phyloP scores from a whole-genome alignment of 176 grass and related monocot genomes.

The Paspalum notatum region DNA sequence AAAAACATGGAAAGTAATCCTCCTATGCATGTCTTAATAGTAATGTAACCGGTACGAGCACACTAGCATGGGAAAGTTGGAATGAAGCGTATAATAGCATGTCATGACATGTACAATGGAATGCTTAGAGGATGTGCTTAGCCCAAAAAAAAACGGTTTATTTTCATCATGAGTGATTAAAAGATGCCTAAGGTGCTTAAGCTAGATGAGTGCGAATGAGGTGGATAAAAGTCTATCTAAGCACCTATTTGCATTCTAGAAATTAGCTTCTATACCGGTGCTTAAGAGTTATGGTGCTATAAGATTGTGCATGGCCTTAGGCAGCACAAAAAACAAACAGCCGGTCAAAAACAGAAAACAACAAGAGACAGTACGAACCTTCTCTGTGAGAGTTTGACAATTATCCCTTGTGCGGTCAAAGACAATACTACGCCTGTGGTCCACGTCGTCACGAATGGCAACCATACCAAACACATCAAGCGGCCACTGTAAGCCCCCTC shows the following conservation, averaged over 20 bases:
- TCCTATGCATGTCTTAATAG: neutral
- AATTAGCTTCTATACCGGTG: too few species aligned
- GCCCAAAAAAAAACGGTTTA: neutral
- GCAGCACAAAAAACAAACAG: neutral
- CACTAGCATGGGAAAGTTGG: neutral
- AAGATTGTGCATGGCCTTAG: too few species aligned
- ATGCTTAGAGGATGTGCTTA: neutral
- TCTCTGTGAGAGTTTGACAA: constrained; percentile 7
- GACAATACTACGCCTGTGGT: neutral
- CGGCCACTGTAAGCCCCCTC: neutral
- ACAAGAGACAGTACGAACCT: neutral
- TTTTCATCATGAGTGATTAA: neutral
- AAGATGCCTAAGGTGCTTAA: neutral
- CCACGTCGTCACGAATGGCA: neutral
- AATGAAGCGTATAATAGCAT: too few species aligned
- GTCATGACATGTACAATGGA: constrained; percentile 2
- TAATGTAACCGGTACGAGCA: too few species aligned
- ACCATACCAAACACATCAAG: constrained; percentile 24
- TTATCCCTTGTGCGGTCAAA: neutral
- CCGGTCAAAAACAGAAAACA: neutral
- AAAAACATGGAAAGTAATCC: neutral
- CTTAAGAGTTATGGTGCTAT: too few species aligned
- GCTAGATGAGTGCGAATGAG: too few species aligned
- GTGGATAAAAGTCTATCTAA: neutral
- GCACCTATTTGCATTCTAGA: too few species aligned